A percentile compares a stretch with the other conserved stretches of the same genome.
Conservation (phyloP, 2,329 filamentous ascomycete species). For the Pestalotiopsis sp. region DNA sequence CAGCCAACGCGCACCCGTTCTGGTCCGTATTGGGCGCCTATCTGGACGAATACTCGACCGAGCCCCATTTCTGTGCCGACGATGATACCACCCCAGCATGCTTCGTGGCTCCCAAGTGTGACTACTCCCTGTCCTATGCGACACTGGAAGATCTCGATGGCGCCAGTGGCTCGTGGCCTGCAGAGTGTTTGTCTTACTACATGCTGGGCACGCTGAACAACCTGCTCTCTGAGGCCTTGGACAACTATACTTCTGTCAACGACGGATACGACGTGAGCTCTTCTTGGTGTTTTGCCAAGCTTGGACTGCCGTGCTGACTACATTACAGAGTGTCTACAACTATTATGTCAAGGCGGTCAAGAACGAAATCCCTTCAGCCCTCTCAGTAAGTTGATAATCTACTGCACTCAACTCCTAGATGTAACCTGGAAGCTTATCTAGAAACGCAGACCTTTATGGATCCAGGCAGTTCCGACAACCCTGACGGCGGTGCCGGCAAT, state of each 20-base stretch:
- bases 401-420: no score
- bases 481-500: neutral
- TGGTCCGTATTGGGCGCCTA: neutral
- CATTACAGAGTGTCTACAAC: neutral
- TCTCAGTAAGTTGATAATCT: neutral
- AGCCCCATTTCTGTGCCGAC: neutral
- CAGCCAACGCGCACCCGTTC: neutral
- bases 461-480: neutral
- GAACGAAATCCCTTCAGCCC: neutral
- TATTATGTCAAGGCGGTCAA: slow-evolving; percentile 1
- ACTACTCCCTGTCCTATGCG: neutral
- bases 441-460: neutral
- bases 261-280: slow-evolving; percentile 1
- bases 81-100: neutral
- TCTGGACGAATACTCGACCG: neutral
- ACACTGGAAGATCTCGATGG: slow-evolving; percentile 1
- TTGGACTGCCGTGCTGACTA: no score
- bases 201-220: neutral
- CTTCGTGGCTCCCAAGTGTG: neutral
- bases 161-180: neutral
- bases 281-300: no score
- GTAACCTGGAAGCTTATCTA: no score
- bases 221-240: neutral
- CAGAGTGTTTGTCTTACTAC: neutral
- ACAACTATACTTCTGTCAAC: neutral